phyloP scores from a whole-genome alignment of 1,284 basidiomycete species.

The Melampsora abietis-canadensis region DNA sequence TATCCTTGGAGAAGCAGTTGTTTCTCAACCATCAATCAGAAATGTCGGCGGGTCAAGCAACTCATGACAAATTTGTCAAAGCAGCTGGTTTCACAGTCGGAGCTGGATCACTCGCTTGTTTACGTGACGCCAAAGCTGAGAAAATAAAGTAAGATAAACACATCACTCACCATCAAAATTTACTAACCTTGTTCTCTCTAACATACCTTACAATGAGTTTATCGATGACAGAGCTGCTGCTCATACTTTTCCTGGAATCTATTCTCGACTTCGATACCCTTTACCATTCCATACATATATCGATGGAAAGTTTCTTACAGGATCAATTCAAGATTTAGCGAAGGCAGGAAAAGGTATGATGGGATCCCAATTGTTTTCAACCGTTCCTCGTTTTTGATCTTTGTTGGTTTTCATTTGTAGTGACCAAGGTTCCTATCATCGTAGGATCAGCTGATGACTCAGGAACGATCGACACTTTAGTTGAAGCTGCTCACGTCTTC shows the following conservation, averaged over 20 bases:
- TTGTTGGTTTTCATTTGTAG: not conserved
- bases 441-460: not conserved
- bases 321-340: not conserved
- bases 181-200: not conserved
- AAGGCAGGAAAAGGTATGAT: not conserved
- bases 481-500: not conserved
- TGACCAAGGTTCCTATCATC: not conserved
- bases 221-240: not conserved
- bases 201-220: too few species aligned
- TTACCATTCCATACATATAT: not conserved
- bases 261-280: not conserved
- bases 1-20: not conserved
- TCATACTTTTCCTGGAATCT: not conserved
- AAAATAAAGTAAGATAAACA: not conserved
- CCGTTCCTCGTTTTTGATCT: too few species aligned
- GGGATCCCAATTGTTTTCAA: not conserved
- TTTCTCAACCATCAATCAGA: not conserved
- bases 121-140: not conserved
- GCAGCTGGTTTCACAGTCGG: not conserved
- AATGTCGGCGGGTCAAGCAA: not conserved
- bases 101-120: not conserved
- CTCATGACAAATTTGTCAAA: not conserved
- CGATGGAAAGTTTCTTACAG: conserved; percentile 1
- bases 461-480: not conserved
- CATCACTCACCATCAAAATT: not conserved